Evolutionary conservation across 805 yeast genomes (phyloP), one percentile per base, ranked within the genome.

Genomic region (Allodekkera sacchari): DNA sequence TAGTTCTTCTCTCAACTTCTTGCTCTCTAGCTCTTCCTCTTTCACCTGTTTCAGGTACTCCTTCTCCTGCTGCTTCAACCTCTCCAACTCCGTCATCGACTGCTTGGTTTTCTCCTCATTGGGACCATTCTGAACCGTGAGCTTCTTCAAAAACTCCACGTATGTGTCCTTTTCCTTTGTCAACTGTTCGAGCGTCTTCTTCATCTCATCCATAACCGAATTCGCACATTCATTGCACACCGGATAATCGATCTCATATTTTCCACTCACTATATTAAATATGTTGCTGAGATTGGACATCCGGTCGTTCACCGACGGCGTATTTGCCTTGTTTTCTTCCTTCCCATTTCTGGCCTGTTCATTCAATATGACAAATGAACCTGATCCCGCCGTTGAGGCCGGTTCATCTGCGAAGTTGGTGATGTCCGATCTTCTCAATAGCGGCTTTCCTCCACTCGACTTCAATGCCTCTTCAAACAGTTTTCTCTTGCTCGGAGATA

Each of bases 181-280:
- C 5, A 78, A 70, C 34, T 74, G 82, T 37, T 82, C 89, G 51
- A 82, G 82, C 43, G 77, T 77, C 9, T 61, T 52, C 45, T 77
- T 79, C 52, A 85, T 64, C 35, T 77, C 77, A 7, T 71, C 75
- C 8, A 81, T 61, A 17, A 89, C 55, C 14, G 67, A 52, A 26
- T 68, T 73, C 6, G 92, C 81, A 53, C 98, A 92, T 27, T 88
- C 96, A 16, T 67, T 66, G 45, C 97, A 89, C 11, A 92, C 74
- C 0, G 98, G 98, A 47, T 75, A 77, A 41, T 84, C 94, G 11
- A 89, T 67, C 37, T 79, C 85, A 31, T 79, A 77, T 38, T 81
- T 78, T 1, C 92, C 77, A 0, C 92, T 78, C 5, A 89, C 55
- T 2, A 82, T 64, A 39, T 80, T 78, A 51, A 84, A 87, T 2